Percentiles rank a stretch among this genome's conserved stretches.
phyloP scores from a whole-genome alignment of 768 basidiomycete species.

The Tylopilus cervinicoccineus region DNA sequence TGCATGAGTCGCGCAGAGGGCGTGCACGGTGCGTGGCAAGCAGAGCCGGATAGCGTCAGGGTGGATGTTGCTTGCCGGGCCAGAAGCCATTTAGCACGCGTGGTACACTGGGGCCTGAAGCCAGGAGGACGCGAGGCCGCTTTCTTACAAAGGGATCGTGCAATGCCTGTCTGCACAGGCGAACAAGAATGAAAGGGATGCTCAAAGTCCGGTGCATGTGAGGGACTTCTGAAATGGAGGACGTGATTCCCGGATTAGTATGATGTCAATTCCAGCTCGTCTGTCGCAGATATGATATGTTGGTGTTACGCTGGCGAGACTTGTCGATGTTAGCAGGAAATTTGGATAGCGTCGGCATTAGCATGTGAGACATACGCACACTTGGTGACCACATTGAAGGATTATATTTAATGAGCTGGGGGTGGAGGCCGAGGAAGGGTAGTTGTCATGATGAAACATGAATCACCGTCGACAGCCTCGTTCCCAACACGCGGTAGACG shows the following conservation, averaged over 20 bases:
- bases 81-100: conserved; percentile 20
- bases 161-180: conserved; percentile 29
- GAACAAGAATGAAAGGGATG: conserved; percentile 27
- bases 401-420: conserved; percentile 13
- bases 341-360: conserved; percentile 4
- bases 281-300: conserved; percentile 7
- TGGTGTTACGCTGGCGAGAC: conserved; percentile 1
- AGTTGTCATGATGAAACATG: conserved; percentile 19
- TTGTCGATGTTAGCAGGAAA: conserved; percentile 1
- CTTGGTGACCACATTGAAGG: conserved; percentile 15
- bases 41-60: conserved; percentile 24
- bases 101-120: conserved; percentile 23
- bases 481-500: conserved; percentile 26
- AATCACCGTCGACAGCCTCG: conserved; percentile 28
- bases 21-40: conserved; percentile 28
- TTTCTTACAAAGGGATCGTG: conserved; percentile 23
- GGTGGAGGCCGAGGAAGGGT: conserved; percentile 22
- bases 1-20: conserved; percentile 17
- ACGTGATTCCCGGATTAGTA: not conserved
- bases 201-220: conserved; percentile 16
- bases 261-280: conserved; percentile 1
- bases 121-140: conserved; percentile 33
- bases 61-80: conserved; percentile 14
- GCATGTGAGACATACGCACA: conserved; percentile 8
- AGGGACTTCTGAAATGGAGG: conserved; percentile 16